Evolutionary conservation across 2,329 filamentous ascomycete genomes (phyloP), one percentile per base, ranked within the genome.

Genomic region (Neonectria coccinea): DNA sequence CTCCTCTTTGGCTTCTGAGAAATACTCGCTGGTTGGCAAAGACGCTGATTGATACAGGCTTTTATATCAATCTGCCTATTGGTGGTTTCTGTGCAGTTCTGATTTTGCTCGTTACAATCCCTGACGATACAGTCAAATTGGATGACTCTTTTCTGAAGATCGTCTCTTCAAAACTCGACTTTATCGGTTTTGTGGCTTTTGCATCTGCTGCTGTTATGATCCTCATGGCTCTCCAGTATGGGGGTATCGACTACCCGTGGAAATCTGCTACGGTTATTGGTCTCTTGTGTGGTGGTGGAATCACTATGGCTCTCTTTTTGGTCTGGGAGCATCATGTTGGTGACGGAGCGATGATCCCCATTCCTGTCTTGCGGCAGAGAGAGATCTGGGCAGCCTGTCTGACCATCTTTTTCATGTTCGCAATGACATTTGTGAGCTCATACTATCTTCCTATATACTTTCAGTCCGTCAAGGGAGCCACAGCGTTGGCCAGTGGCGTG

Each of bases 391-490:
- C 79, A 9, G 78, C 79, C 20, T 77, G 79, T 25, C 11, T 81
- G 5, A 83, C 80, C 42, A 78, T 78, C 20, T 78, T 83, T 33
- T 79, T 82, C 58, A 77, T 85, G 18, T 80, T 81, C 12, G 77
- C 79, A 4, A 75, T 78, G 11, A 81, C 83, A 55, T 81, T 85
- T 62, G 69, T 84, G 1, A 74, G 80, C 2, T 73, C 84, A 5
- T 84, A 82, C 75, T 84, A 83, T 64, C 74, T 85, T 5, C 83
- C 84, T 1, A 78, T 86, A 64, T 86, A 84, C 77, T 85, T 87
- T 73, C 82, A 87, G 74, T 79, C 80, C 31, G 78, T 86, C 65
- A 79, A 79, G 63, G 78, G 70, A 36, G 62, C 66, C 4, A 68
- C 74, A 3, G 73, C 75, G 5, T 70, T 77, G 18, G 65, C 56